Base-by-base conservation (phyloP, 192 early-diverging fungal species). In the Coemansia pectinata region DNA sequence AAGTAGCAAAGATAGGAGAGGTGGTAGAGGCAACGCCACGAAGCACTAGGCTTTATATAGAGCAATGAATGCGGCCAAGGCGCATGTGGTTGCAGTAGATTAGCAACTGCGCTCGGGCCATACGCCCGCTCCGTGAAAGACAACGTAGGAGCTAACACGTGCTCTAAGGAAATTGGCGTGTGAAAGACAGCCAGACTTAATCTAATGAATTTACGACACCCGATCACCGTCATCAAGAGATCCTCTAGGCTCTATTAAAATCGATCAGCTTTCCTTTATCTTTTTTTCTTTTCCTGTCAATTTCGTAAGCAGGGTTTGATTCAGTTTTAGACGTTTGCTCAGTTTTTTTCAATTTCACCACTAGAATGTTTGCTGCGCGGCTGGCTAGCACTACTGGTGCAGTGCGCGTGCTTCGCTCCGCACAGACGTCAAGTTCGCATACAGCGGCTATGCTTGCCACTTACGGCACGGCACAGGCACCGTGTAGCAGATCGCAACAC, bases 361-460 rank as follows among this genome's bases (percentile, higher is more conserved):
- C 10, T 42, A 58, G 41, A 34, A 72, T 72, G 70, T 48, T 61
- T 48, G 59, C 57, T 23, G 60, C 57, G 39, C 62, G 70, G 17
- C 63, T 62, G 34, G 63, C 45, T 14, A 21, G 36, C 39, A 63
- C 41, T 31, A 63, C 40, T 60, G 34, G 63, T 34, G 70, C 55
- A 23, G 65, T 39, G 55, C 58, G 34, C 17, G 57, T 17, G 25
- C 31, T 27, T 31, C 55, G 55, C 29, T 14, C 31, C 15, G 55
- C 55, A 34, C 55, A 58, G 14, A 33, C 29, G 8, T 33, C 55
- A 17, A 7, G 47, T 3, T 23, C 55, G 29, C 29, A 31, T 17
- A 8, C 55, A n/a, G 29, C 15, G 29, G 55, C 14, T 29, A 5
- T 33, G 15, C 29, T 29, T 31, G 29, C 1, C 15, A 15, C 29